Base-by-base conservation (phyloP, 2,329 filamentous ascomycete genomes). In the Ophiostoma populinum region DNA sequence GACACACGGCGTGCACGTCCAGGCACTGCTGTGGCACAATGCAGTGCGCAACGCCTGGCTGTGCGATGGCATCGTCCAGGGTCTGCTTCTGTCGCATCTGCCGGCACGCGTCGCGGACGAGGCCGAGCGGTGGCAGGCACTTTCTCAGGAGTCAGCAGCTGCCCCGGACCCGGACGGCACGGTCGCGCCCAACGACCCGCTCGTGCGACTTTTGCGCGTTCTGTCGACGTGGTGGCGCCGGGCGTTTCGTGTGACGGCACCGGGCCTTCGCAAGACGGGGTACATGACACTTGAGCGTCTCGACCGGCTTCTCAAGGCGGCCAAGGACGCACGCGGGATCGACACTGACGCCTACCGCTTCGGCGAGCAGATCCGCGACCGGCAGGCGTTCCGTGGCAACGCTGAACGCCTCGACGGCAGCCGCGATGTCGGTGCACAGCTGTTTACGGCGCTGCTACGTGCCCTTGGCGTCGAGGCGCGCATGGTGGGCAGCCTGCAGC, bases 221-320 rank as follows among this genome's bases (percentile, higher is more conserved):
- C 57, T 98, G n/a, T 64, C 76, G 8, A 68, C 75, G 2, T 94
- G 83, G 63, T 98, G 90, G 90, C 85, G 76, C 51, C 79, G 85
- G 47, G 67, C 75, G 22, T 98, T 92, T 53, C 68, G 62, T 2
- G 64, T 90, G 28, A 82, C 74, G 1, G 68, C 76, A 0, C 83
- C 86, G 0, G 82, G 81, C 0, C 49, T 95, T 16, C 69, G 86
- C n/a, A 98, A 95, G 57, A 67, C 71, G 50, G 90, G 90, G 0
- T 95, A 95, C 51, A 79, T 87, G 59, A 65, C 79, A 1, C 66
- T 83, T n/a, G 65, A 77, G 45, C 66, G 72, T 17, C 58, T 93
- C 2, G 76, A 83, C 45, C 68, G 75, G n/a, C 63, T 90, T 40
- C 71, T 78, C 6, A 74, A 76, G 21, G 75, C 70, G 0, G 59